Evolutionary conservation across 108 stramenopile species (phyloP).

Genomic region (Nannochloropsis granulata): DNA sequence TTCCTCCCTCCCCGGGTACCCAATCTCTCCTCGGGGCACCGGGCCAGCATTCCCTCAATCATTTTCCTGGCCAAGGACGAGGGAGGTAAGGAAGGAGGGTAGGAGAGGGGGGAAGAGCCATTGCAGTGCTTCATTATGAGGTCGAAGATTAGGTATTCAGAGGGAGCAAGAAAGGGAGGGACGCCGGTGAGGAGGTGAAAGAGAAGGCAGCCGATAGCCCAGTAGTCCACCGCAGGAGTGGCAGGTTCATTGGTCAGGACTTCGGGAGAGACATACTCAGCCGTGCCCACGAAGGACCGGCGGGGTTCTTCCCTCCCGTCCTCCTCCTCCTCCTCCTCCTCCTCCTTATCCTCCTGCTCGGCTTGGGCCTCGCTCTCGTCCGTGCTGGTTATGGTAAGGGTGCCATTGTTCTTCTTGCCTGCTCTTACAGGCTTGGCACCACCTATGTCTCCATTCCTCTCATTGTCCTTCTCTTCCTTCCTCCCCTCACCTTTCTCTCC

Average conservation of each 20-base stretch:
- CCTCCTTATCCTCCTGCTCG: not conserved
- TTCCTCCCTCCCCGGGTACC: not conserved
- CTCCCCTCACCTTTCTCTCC: not conserved
- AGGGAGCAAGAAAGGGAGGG: conserved; percentile 15
- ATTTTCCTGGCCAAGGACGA: not conserved
- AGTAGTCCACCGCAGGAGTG: conserved; percentile 22
- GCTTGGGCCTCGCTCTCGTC: not conserved
- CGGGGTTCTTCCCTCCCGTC: not conserved
- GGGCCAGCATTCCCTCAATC: not conserved
- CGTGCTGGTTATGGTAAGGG: not conserved
- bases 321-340: not conserved
- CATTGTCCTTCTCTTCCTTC: not conserved
- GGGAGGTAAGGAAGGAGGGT: not conserved
- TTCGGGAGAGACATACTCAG: conserved; percentile 44
- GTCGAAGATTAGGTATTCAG: conserved; percentile 27
- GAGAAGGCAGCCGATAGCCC: conserved; percentile 39
- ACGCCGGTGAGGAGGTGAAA: conserved; percentile 24
- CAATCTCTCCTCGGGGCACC: not conserved
- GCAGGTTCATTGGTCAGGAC: conserved; percentile 11
- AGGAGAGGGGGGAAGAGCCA: not conserved
- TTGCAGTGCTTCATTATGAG: conserved; percentile 9
- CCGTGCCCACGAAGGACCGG: conserved; percentile 29
- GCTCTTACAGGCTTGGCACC: not conserved
- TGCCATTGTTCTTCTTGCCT: not conserved
- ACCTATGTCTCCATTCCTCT: not conserved